Conservation (phyloP, 305 asterid species). For the Salvia sclarea region DNA sequence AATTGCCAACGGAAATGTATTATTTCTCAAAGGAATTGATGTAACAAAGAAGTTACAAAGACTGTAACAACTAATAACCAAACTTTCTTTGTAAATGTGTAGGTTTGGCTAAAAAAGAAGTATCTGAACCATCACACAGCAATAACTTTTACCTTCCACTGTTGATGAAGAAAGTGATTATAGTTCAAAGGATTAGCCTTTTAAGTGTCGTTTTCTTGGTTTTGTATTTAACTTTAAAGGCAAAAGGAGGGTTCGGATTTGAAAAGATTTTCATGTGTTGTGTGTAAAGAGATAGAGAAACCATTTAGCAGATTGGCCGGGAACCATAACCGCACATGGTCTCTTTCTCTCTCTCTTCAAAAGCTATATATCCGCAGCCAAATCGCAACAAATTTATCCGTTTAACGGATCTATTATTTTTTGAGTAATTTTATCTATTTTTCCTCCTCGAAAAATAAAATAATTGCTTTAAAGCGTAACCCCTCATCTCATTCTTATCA, state of each 20-base stretch:
- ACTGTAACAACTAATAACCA: conserved; percentile 22
- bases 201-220: conserved; percentile 21
- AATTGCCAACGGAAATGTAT: conserved; percentile 1
- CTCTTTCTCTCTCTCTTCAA: background rate
- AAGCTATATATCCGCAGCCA: background rate
- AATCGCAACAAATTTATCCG: background rate
- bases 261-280: conserved; percentile 12
- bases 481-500: too few species aligned
- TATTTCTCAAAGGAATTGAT: background rate
- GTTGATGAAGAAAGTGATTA: conserved; percentile 19
- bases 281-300: conserved; percentile 1
- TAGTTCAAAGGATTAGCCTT: background rate
- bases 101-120: conserved; percentile 6
- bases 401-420: background rate
- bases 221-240: conserved; percentile 8
- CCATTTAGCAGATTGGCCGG: conserved; percentile 24
- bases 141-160: conserved; percentile 17
- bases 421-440: background rate
- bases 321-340: conserved; percentile 42
- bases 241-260: conserved; percentile 2
- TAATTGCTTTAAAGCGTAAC: too few species aligned
- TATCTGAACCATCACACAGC: conserved; percentile 30
- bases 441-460: too few species aligned
- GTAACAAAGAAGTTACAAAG: conserved; percentile 21
- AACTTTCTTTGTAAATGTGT: conserved; percentile 13